A percentile compares a stretch with the other conserved stretches of the same genome.
phyloP scores from a whole-genome alignment of 2,329 filamentous ascomycete species.

The Xylaria sp. region DNA sequence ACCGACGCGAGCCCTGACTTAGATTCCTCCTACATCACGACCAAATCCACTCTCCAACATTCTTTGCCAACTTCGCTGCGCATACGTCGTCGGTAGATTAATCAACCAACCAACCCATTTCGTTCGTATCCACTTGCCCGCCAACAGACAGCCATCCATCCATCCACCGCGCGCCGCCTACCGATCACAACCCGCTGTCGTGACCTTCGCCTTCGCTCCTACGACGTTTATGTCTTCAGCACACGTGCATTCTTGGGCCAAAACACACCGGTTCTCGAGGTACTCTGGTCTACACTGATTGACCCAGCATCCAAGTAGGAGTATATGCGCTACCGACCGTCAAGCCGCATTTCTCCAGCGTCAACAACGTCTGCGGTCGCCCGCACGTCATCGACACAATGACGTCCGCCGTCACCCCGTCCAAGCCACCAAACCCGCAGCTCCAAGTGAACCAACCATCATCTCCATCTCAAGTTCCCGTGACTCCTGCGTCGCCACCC shows the following conservation, averaged over 20 bases:
- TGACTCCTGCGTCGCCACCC: constrained; percentile 73
- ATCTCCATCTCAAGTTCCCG: constrained; percentile 39
- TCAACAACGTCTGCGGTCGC: constrained; percentile 43
- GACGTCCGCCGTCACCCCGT: constrained; percentile 49
- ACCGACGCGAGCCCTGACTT: constrained; percentile 32
- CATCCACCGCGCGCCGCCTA: constrained; percentile 15
- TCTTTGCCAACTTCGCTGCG: constrained; percentile 13
- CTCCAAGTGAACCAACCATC: constrained; percentile 45
- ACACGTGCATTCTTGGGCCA: constrained; percentile 21
- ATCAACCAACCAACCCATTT: neutral
- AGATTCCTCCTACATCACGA: constrained; percentile 23
- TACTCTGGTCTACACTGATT: constrained; percentile 30
- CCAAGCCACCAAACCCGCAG: constrained; percentile 43
- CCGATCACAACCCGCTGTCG: constrained; percentile 4
- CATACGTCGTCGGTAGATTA: constrained; percentile 4
- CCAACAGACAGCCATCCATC: constrained; percentile 4
- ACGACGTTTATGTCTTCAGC: constrained; percentile 29
- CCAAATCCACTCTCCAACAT: constrained; percentile 20
- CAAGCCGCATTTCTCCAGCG: constrained; percentile 30
- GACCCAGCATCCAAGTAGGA: constrained; percentile 25
- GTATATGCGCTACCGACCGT: constrained; percentile 37
- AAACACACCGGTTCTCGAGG: neutral
- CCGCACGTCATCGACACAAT: constrained; percentile 51
- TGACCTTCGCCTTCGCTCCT: constrained; percentile 8
- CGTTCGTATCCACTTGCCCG: neutral